These are phyloP conservation scores for Periconia sp. DNA, from an alignment of 2,329 filamentous ascomycete genomes.

Conservation along the genomic window DNA sequence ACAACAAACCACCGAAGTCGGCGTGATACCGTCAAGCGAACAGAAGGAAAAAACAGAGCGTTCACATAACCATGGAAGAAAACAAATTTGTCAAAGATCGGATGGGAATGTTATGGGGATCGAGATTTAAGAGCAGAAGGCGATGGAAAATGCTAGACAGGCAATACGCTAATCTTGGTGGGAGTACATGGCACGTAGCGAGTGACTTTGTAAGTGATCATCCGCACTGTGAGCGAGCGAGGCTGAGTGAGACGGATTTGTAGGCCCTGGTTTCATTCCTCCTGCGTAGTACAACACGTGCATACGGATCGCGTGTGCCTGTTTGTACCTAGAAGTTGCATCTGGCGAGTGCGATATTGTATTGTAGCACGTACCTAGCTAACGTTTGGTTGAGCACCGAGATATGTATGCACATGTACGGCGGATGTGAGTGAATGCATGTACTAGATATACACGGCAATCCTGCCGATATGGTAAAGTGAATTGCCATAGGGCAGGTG, in stretches of 20 bases:
- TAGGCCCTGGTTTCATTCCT: background rate
- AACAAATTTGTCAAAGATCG: background rate
- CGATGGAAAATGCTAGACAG: background rate
- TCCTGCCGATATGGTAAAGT: too few relatives aligned
- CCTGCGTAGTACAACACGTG: too few relatives aligned
- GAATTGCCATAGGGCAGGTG: background rate
- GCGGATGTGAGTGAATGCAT: too few relatives aligned
- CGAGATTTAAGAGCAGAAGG: background rate
- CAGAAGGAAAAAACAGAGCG: background rate
- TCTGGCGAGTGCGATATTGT: too few relatives aligned
- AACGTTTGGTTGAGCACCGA: too few relatives aligned
- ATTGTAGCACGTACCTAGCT: too few relatives aligned
- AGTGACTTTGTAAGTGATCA: constrained; percentile 1
- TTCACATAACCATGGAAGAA: background rate
- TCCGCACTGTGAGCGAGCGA: constrained; percentile 1
- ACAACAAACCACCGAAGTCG: background rate
- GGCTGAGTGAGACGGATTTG: constrained; percentile 2
- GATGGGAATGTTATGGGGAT: background rate
- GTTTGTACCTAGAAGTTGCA: too few relatives aligned
- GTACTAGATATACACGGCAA: too few relatives aligned
- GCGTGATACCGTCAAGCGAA: background rate
- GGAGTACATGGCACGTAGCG: background rate
- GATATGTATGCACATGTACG: too few relatives aligned
- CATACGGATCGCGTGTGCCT: too few relatives aligned
- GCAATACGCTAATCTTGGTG: background rate